Evolutionary conservation across 345 rosid genomes (phyloP), one percentile per base, ranked within the genome.

Genomic region (Noccaea bulbosa): DNA sequence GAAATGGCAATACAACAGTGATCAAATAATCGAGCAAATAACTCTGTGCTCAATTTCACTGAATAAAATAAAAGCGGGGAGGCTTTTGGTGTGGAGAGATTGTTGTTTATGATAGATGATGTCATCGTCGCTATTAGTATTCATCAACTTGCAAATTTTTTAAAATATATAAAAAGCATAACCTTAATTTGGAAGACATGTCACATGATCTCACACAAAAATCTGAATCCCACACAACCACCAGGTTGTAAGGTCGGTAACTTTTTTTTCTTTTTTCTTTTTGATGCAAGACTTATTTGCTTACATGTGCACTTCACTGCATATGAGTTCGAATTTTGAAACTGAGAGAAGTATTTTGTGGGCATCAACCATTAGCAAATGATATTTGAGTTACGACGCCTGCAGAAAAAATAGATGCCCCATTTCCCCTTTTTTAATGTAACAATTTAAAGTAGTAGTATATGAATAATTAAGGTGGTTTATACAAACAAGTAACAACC

Each of bases 161-260:
- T 33, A 17, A 33, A 58, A 56, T 17, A 35, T 64, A 65, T 9
- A 11, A 11, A 65, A 39, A 65, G 16, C 53, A 40, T 65, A 58
- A 65, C 72, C 72, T 73, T 66, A 73, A 43, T 73, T 58, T 58
- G 15, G 47, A 73, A 73, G 77, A 73, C 72, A 73, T 73, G 77
- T 66, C 72, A 66, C 77, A 66, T 58, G 67, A 57, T 66, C 71
- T 66, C 72, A 49, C 67, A 73, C 77, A 64, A 16, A 49, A 56
- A 39, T 65, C 61, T 73, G 35, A 57, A 66, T 58, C 22, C 40
- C 72, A 65, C 72, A 65, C 72, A 66, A 49, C 72, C 47, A 73
- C 54, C 55, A 56, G 46, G 57, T 56, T 65, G 44, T 46, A 55
- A 30, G 50, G 58, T 72, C 44, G 71, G 71, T 59, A 55, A 55